Conservation (phyloP, 2,329 filamentous ascomycete genomes). For the Paradendryphiella salina region DNA sequence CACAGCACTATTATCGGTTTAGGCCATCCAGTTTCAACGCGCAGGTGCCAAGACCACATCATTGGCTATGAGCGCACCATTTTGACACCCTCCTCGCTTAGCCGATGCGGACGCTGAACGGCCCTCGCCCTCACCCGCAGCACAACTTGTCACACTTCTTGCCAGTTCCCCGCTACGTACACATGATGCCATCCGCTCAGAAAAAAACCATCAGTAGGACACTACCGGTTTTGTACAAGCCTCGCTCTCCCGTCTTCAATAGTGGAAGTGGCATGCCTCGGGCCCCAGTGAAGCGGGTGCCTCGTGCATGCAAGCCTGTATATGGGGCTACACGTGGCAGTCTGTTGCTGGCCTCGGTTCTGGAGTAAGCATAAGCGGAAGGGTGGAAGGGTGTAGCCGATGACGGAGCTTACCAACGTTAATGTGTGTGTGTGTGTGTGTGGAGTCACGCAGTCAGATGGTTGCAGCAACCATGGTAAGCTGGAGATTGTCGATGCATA, state of each 20-base stretch:
- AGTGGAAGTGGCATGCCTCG: conserved; percentile 27
- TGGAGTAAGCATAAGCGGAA: conserved; percentile 20
- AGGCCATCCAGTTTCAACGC: conserved; percentile 36
- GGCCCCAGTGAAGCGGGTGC: conserved; percentile 17
- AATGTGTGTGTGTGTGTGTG: conserved; percentile 11
- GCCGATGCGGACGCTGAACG: conserved; percentile 33
- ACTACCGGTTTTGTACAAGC: conserved; percentile 13
- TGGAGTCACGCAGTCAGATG: conserved; percentile 14
- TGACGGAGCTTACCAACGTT: conserved; percentile 18
- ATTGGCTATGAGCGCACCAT: conserved; percentile 32
- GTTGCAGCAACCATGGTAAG: conserved; percentile 11
- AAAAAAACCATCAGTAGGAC: conserved; percentile 8
- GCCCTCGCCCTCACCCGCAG: conserved; percentile 38
- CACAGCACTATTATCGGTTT: conserved; percentile 22
- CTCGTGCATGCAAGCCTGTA: conserved; percentile 16
- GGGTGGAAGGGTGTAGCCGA: conserved; percentile 23
- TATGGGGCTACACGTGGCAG: conserved; percentile 45
- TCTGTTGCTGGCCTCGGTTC: conserved; percentile 34
- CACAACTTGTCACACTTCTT: conserved; percentile 40
- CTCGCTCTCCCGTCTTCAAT: conserved; percentile 10
- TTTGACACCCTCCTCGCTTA: conserved; percentile 37
- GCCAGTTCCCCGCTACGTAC: conserved; percentile 23
- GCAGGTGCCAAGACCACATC: conserved; percentile 36
- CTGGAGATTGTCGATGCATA: conserved; percentile 16
- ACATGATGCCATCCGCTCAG: conserved; percentile 23